phyloP scores from a whole-genome alignment of 2,329 filamentous ascomycete species.

The Fusarium sp. region DNA sequence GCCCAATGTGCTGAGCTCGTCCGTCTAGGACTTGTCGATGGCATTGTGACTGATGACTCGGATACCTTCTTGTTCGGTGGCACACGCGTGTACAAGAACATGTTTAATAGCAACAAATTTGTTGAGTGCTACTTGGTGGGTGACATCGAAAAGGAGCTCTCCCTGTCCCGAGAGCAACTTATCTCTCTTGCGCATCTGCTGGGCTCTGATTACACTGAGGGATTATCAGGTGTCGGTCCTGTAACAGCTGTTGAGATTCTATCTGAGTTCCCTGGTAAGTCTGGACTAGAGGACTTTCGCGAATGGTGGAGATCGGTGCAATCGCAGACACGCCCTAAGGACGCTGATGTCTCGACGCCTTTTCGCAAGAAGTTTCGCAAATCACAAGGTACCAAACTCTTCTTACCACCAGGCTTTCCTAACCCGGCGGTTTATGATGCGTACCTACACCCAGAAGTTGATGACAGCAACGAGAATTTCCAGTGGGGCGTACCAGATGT shows the following conservation, averaged over 20 bases:
- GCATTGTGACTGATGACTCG: constrained; percentile 96
- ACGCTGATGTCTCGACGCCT: constrained; percentile 63
- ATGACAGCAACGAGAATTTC: constrained; percentile 78
- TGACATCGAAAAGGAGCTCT: constrained; percentile 90
- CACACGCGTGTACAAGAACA: constrained; percentile 97
- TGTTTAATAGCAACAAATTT: constrained; percentile 98
- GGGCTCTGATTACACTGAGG: constrained; percentile 94
- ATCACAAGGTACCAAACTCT: constrained; percentile 81
- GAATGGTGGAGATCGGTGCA: constrained; percentile 90
- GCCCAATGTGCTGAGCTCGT: constrained; percentile 96
- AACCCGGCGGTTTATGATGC: constrained; percentile 80
- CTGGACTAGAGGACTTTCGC: constrained; percentile 75
- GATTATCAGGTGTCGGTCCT: constrained; percentile 87
- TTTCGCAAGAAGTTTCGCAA: constrained; percentile 91
- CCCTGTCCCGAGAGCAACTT: constrained; percentile 83
- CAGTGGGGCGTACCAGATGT: constrained; percentile 97
- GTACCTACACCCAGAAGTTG: constrained; percentile 87
- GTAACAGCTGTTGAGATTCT: constrained; percentile 95
- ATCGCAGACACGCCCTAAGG: constrained; percentile 67
- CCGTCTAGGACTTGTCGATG: constrained; percentile 85
- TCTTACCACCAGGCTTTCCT: constrained; percentile 83
- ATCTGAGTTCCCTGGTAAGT: constrained; percentile 77
- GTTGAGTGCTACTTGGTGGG: constrained; percentile 91
- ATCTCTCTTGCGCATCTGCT: constrained; percentile 91
- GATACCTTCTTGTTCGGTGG: constrained; percentile 98